Percentiles rank a stretch among this genome's conserved stretches.
Conservation (phyloP, 2,329 filamentous ascomycete species). For the Botryosphaeria dothidea region DNA sequence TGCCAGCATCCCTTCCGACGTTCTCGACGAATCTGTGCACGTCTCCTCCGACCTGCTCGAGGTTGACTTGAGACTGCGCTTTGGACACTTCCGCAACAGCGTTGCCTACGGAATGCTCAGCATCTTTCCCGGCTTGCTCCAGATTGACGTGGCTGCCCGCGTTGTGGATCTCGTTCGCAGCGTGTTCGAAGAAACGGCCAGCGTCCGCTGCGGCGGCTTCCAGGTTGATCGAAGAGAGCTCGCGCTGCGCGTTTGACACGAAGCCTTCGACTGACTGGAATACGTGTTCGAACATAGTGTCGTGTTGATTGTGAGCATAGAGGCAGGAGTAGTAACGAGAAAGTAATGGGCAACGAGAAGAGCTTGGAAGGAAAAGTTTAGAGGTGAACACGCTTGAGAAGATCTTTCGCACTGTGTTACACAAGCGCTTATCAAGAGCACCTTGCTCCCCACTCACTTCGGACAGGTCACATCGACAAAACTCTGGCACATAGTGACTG, state of each 20-base stretch:
- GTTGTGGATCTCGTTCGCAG: background rate
- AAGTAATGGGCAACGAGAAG: too few species aligned
- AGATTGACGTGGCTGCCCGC: background rate
- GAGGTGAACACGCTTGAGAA: too few species aligned
- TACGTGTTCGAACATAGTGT: background rate
- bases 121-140: background rate
- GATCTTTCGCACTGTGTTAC: too few species aligned
- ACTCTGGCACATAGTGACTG: too few species aligned
- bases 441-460: too few species aligned
- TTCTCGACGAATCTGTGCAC: background rate
- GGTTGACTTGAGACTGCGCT: background rate
- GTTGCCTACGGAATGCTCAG: background rate
- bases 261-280: background rate
- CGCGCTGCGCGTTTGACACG: background rate
- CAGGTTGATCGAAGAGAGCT: background rate
- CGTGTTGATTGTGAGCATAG: too few species aligned
- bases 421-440: too few species aligned
- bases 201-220: background rate
- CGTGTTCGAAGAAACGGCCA: background rate
- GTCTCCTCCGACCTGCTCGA: background rate
- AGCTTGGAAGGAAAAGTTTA: too few species aligned
- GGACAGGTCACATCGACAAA: too few species aligned
- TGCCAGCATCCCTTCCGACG: background rate
- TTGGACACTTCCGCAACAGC: background rate
- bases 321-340: too few species aligned